Evolutionary conservation across 495 filamentous ascomycete genomes (phyloP), one percentile per base, ranked within the genome.

Genomic region (Aspergillus cristatus): DNA sequence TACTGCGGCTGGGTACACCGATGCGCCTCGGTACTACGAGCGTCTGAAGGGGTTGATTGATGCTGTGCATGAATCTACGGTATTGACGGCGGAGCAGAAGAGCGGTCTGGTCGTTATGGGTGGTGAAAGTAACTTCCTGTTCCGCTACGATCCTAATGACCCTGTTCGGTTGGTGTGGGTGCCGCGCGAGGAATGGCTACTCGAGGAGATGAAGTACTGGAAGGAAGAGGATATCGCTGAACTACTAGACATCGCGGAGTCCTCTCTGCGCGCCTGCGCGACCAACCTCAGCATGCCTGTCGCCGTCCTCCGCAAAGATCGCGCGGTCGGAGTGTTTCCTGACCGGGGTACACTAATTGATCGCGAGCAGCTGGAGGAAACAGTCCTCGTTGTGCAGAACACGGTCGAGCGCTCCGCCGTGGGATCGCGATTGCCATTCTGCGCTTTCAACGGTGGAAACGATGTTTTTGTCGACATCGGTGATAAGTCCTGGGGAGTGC

Each of bases 401-500:
- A 84, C 84, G 12, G 72, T 97, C 0, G 88, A 96, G 54, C 71
- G 88, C 30, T 90, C 82, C 25, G 63, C 71, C 1, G 76, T 81
- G 1, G 81, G 80, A 0, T 61, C 68, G 12, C 58, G 76, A 3
- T 63, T 99, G 14, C 91, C 93, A 1, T 99, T 99, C 53, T 99
- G 93, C 53, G 93, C 91, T 15, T 99, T 99, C 67, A 97, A 99
- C 57, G 91, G 78, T 72, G 89, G 90, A 6, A 89, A 93, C 40
- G 88, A 97, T 54, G 86, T 96, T 15, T 99, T 99, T 54, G 90
- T 99, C 26, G 93, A 99, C 61, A 96, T 99, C 48, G 93, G 93
- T 34, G 93, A 99, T 58, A 99, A 99, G 56, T 82, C 81, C 28
- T 90, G 86, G 79, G 93, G 93, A 41, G 93, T 99, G 15, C 66